Evolutionary conservation across 306 rosid genomes (phyloP).

Genomic region (Pachyrhizus erosus): DNA sequence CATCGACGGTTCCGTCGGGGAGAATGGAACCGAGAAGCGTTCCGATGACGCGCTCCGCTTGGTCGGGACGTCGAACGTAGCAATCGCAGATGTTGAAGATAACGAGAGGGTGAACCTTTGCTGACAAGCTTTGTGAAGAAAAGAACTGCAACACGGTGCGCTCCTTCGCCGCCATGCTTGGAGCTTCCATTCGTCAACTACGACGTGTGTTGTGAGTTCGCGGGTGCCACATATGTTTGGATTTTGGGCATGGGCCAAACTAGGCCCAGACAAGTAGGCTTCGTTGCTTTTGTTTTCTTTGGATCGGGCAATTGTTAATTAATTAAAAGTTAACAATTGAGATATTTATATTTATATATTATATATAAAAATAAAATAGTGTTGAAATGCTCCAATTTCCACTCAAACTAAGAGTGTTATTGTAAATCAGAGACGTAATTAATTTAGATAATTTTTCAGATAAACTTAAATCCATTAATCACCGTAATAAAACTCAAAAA

Average conservation of each 20-base stretch:
- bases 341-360: no score
- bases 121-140: slow-evolving; percentile 56
- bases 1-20: slow-evolving; percentile 82
- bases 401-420: no score
- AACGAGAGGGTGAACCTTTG: slow-evolving; percentile 84
- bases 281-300: not conserved
- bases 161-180: slow-evolving; percentile 71
- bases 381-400: no score
- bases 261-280: not conserved
- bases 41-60: slow-evolving; percentile 89
- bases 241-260: slow-evolving; percentile 31
- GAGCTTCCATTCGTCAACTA: slow-evolving; percentile 37
- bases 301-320: no score
- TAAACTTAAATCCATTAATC: no score
- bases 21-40: slow-evolving; percentile 85
- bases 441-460: no score
- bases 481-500: no score
- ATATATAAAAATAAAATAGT: no score
- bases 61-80: slow-evolving; percentile 87
- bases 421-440: no score
- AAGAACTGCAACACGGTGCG: slow-evolving; percentile 74
- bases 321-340: no score
- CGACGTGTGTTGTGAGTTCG: not conserved
- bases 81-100: slow-evolving; percentile 90
- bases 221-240: not conserved